Conservation (phyloP, 1,139 yeast genomes). For the Groenewaldozyma auringiensis region DNA sequence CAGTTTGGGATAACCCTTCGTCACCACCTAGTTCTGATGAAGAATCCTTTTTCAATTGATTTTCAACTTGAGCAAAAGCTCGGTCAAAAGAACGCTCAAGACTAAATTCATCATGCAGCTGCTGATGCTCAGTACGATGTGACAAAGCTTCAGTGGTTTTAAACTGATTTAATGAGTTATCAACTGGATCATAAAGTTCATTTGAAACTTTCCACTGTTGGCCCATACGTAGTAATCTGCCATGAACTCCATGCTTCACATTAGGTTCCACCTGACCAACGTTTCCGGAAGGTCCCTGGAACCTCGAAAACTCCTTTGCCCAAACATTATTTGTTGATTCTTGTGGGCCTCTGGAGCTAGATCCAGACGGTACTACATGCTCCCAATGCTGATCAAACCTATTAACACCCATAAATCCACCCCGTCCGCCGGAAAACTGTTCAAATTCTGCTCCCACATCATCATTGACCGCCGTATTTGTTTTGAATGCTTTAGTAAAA, state of each 20-base stretch:
- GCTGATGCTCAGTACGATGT: slow-evolving; percentile 21
- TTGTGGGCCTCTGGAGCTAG: slow-evolving; percentile 1
- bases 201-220: background rate
- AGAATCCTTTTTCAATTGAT: background rate
- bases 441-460: background rate
- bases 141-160: slow-evolving; percentile 10
- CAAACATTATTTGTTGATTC: slow-evolving; percentile 8
- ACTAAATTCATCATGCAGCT: slow-evolving; percentile 18
- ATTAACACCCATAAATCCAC: background rate
- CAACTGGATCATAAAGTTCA: background rate
- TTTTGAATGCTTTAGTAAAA: background rate
- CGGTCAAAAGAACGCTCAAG: slow-evolving; percentile 21
- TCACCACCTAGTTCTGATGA: too few relatives aligned
- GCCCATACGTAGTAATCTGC: background rate
- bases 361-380: too few relatives aligned
- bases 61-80: slow-evolving; percentile 25
- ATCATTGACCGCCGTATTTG: background rate
- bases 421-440: background rate
- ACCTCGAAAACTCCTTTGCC: slow-evolving; percentile 15
- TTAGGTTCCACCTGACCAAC: background rate
- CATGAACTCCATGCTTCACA: background rate
- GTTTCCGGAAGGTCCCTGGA: background rate
- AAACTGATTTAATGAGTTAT: background rate
- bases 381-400: background rate
- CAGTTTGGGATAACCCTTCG: slow-evolving; percentile 29